These are phyloP conservation scores for Colletotrichum gigasporum DNA, from an alignment of 2,329 filamentous ascomycete species.

Conservation along the genomic window DNA sequence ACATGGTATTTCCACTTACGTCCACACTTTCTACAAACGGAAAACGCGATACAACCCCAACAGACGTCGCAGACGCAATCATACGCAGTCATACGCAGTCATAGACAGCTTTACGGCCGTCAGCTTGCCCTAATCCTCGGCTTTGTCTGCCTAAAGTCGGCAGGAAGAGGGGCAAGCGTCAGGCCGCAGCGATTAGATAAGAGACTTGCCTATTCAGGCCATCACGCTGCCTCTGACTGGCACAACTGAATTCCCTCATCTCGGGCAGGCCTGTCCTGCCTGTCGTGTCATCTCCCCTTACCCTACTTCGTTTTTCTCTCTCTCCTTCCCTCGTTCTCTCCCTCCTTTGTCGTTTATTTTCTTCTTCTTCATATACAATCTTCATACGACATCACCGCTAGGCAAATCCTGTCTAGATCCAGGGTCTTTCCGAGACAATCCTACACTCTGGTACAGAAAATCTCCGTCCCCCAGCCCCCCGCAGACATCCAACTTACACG, in stretches of 20 bases:
- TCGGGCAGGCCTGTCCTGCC: not conserved
- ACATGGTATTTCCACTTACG: not conserved
- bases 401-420: not conserved
- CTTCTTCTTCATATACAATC: no score
- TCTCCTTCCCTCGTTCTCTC: not conserved
- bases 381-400: not conserved
- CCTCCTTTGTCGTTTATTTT: not conserved
- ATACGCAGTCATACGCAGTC: no score
- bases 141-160: not conserved
- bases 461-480: constrained; percentile 10
- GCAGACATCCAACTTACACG: constrained; percentile 21
- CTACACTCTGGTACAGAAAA: not conserved
- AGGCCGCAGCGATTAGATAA: constrained; percentile 24
- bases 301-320: not conserved
- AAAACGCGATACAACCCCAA: no score
- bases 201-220: constrained; percentile 30
- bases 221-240: constrained; percentile 24
- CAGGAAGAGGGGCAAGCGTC: not conserved
- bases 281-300: not conserved
- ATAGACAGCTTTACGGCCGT: not conserved
- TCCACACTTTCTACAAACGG: not conserved
- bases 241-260: not conserved
- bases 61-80: no score
- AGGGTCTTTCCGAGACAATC: constrained; percentile 27
- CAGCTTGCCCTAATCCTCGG: not conserved